These are phyloP conservation scores for Rhododendron simsii DNA, from an alignment of 148 eudicot species.

Conservation along the genomic window DNA sequence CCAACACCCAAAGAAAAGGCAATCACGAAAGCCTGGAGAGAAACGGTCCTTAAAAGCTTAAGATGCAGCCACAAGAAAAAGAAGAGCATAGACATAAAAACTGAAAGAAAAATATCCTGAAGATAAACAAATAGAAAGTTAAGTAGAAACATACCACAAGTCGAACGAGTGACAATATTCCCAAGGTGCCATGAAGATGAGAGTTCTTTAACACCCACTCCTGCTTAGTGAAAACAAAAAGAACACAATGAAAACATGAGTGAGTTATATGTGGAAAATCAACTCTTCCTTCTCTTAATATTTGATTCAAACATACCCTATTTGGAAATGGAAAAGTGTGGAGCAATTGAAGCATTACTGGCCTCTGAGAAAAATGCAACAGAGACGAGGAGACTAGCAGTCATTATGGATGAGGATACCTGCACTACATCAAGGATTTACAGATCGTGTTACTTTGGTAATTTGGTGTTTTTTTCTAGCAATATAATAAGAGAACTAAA, in stretches of 20 bases:
- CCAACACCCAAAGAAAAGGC: slow-evolving; percentile 77
- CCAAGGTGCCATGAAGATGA: slow-evolving; percentile 31
- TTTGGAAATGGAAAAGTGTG: background rate
- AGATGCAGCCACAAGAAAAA: background rate
- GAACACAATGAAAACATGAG: background rate
- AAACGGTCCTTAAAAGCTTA: background rate
- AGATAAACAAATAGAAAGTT: background rate
- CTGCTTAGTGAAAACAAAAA: slow-evolving; percentile 36
- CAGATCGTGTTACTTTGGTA: background rate
- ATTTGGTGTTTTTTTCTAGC: background rate
- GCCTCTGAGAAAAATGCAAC: slow-evolving; percentile 70
- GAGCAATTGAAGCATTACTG: slow-evolving; percentile 2
- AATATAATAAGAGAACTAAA: background rate
- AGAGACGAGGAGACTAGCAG: slow-evolving; percentile 55
- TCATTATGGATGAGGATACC: slow-evolving; percentile 48
- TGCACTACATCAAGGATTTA: slow-evolving; percentile 18
- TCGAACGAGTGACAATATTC: slow-evolving; percentile 59
- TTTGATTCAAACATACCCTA: background rate
- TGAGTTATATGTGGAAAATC: background rate
- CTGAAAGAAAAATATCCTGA: background rate
- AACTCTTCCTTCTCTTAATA: background rate
- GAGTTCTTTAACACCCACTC: slow-evolving; percentile 40
- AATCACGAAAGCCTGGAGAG: slow-evolving; percentile 55
- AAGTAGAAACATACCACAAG: slow-evolving; percentile 52
- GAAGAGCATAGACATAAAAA: background rate